Conservation (phyloP, 257 asterid species). For the Solanum phureja region DNA sequence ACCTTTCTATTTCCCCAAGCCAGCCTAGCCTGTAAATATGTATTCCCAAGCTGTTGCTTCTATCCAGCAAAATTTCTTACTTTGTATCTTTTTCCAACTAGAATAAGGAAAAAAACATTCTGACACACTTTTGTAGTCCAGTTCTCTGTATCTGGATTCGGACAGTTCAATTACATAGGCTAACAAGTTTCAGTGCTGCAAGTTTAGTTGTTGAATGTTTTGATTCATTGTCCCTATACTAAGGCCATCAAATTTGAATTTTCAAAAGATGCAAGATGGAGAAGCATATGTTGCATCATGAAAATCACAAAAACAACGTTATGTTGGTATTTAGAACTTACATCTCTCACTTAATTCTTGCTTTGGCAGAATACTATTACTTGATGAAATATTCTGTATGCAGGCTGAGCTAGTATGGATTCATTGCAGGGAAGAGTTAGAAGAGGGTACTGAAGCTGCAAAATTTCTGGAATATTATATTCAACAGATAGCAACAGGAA, state of each 20-base stretch:
- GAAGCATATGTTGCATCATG: not conserved
- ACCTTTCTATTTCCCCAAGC: not conserved
- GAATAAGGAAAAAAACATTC: not conserved
- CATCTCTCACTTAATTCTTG: not conserved
- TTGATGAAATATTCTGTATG: not conserved
- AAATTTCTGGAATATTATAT: slow-evolving; percentile 14
- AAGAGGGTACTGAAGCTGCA: slow-evolving; percentile 14
- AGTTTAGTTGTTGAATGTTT: not conserved
- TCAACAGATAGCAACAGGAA: not conserved
- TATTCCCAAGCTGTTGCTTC: not conserved
- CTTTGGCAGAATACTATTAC: not conserved
- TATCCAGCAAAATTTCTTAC: not conserved
- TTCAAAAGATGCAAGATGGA: not conserved
- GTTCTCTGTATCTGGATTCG: not conserved
- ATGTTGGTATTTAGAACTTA: not conserved
- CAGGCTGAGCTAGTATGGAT: slow-evolving; percentile 17
- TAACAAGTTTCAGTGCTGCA: not conserved
- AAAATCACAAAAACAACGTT: not conserved
- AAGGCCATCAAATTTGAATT: not conserved
- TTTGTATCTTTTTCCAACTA: not conserved
- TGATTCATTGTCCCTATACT: not conserved
- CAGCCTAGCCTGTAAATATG: not conserved
- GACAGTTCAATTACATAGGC: no score
- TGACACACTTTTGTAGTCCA: not conserved
- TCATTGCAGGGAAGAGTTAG: not conserved